phyloP scores from a whole-genome alignment of 768 basidiomycete genomes.

The Mycena kentingensis region DNA sequence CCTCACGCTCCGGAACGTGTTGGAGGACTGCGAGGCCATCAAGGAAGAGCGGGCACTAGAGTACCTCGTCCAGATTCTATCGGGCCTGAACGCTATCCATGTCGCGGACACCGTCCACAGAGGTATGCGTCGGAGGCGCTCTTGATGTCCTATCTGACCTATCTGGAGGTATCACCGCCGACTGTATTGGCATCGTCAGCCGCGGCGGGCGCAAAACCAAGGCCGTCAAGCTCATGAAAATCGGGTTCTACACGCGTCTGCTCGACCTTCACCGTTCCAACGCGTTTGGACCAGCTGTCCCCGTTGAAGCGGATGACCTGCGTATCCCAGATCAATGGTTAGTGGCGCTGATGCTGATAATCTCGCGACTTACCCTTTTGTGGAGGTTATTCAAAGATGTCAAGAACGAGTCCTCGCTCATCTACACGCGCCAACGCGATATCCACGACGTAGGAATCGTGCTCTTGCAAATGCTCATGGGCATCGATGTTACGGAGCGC shows the following conservation, averaged over 20 bases:
- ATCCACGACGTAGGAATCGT: constrained; percentile 82
- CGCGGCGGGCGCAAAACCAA: constrained; percentile 60
- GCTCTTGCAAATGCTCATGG: constrained; percentile 84
- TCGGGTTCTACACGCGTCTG: constrained; percentile 70
- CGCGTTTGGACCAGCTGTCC: constrained; percentile 54
- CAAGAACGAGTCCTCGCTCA: constrained; percentile 70
- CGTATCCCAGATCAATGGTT: constrained; percentile 52
- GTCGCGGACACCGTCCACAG: constrained; percentile 68
- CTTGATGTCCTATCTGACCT: background rate
- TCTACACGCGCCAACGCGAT: constrained; percentile 77
- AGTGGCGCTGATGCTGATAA: constrained; percentile 10
- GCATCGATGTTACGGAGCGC: constrained; percentile 62
- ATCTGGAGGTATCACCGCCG: constrained; percentile 53
- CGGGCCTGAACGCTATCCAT: constrained; percentile 70
- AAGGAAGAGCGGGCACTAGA: constrained; percentile 72
- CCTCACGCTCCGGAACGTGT: constrained; percentile 67
- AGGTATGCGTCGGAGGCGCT: constrained; percentile 40
- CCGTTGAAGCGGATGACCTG: constrained; percentile 33
- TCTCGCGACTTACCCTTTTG: background rate
- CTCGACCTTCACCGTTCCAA: constrained; percentile 86
- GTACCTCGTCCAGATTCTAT: constrained; percentile 72
- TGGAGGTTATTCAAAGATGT: constrained; percentile 76
- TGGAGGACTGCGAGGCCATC: constrained; percentile 78
- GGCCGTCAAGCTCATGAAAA: constrained; percentile 72
- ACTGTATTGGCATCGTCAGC: constrained; percentile 61